Evolutionary conservation across 768 basidiomycete genomes (phyloP), one percentile per base, ranked within the genome.

Genomic region (Tricholoma matsutake): DNA sequence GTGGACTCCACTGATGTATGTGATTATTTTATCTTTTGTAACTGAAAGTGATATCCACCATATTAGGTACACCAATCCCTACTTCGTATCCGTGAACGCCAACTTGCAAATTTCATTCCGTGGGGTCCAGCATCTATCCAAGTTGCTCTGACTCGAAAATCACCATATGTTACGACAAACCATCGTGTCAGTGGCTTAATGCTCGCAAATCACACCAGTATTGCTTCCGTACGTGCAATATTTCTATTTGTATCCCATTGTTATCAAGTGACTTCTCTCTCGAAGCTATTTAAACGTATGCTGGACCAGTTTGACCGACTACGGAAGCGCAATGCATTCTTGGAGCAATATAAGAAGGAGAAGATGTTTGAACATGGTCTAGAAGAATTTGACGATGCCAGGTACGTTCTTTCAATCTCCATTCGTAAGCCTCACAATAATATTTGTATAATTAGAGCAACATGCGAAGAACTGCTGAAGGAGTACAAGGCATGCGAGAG

Each of bases 101-200:
- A 97, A 68, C 81, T 98, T 25, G 97, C 97, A 14, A 96, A 92
- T 70, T 98, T 99, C 73, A 98, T 99, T 63, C 97, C 97, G 6
- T 99, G 97, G 97, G 97, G 97, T 11, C 97, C 97, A 0, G 96
- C 96, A 4, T 96, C 94, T 35, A 96, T 97, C 67, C 97, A 99
- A 75, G 96, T 99, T 6, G 96, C 97, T 5, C 77, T 98, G 61
- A 97, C 96, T 1, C 87, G 92, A 60, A 88, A 85, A 67, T 95
- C 93, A 14, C 95, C 94, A 6, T 96, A 96, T 69, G 78, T 97
- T 57, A 81, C 86, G 4, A 87, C 91, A 39, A 91, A 89, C 68
- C 95, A 99, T 73, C 89, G 96, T 11, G 96, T 98, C 59, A 98
- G 96, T 72, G 96, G 96, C 0, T 81, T 99, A 55, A 98, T 99